phyloP scores from a whole-genome alignment of 768 basidiomycete species.

The Kwoniella shandongensis region DNA sequence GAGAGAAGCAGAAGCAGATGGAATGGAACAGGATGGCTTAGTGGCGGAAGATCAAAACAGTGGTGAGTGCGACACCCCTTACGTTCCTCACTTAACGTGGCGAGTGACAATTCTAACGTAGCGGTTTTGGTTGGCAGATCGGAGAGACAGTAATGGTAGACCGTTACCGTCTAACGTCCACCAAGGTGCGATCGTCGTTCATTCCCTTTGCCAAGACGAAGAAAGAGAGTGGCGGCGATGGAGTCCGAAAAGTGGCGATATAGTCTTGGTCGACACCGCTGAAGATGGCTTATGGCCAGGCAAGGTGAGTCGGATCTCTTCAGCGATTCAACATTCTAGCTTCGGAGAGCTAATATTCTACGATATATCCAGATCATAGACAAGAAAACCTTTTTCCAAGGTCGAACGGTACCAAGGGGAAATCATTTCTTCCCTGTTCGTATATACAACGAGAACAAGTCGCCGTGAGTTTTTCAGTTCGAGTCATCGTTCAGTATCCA shows the following conservation, averaged over 20 bases:
- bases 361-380: constrained; percentile 36
- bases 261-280: constrained; percentile 39
- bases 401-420: constrained; percentile 37
- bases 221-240: constrained; percentile 39
- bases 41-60: neutral
- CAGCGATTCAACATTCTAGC: neutral
- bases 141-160: constrained; percentile 16
- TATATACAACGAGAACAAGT: constrained; percentile 32
- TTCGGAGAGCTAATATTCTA: neutral
- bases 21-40: constrained; percentile 17
- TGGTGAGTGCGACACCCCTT: neutral
- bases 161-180: constrained; percentile 23
- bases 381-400: constrained; percentile 42
- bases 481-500: too few species aligned
- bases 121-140: neutral
- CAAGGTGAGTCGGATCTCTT: constrained; percentile 26
- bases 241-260: constrained; percentile 38
- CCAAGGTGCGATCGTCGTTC: constrained; percentile 26
- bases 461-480: constrained; percentile 40
- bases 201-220: constrained; percentile 29
- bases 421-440: constrained; percentile 46
- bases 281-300: constrained; percentile 41
- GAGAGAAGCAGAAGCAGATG: constrained; percentile 5
- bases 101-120: constrained; percentile 2
- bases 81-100: neutral